phyloP scores from a whole-genome alignment of 2,329 filamentous ascomycete species.

The Paramyrothecium sp. region DNA sequence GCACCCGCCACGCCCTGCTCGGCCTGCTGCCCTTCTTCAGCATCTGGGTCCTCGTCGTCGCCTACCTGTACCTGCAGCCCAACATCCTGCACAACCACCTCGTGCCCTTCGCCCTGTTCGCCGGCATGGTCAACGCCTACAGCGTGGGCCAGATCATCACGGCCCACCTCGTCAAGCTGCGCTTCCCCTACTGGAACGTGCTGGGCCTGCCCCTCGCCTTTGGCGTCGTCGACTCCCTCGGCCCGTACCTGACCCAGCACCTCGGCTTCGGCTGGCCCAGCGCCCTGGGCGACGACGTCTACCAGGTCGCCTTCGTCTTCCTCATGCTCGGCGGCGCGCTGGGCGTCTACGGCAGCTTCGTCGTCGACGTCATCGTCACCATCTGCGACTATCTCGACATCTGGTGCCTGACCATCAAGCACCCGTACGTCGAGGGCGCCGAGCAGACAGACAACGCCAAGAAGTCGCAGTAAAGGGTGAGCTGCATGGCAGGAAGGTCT shows the following conservation, averaged over 20 bases:
- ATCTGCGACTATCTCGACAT: slow-evolving; percentile 99
- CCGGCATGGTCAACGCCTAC: slow-evolving; percentile 89
- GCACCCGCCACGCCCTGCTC: slow-evolving; percentile 70
- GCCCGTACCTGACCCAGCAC: slow-evolving; percentile 61
- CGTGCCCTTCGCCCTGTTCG: slow-evolving; percentile 86
- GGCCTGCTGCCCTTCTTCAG: slow-evolving; percentile 80
- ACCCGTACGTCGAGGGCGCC: slow-evolving; percentile 55
- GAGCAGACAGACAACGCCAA: slow-evolving; percentile 31
- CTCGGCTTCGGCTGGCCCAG: slow-evolving; percentile 73
- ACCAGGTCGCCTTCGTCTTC: slow-evolving; percentile 91
- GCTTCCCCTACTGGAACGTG: slow-evolving; percentile 90
- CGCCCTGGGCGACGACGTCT: slow-evolving; percentile 71
- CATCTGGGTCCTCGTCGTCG: slow-evolving; percentile 73
- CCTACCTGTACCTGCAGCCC: slow-evolving; percentile 84
- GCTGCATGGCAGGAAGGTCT: background rate
- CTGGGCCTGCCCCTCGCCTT: slow-evolving; percentile 74
- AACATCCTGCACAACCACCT: slow-evolving; percentile 79
- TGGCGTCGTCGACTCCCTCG: slow-evolving; percentile 78
- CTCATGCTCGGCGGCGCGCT: slow-evolving; percentile 79
- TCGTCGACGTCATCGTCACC: slow-evolving; percentile 93
- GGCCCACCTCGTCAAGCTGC: slow-evolving; percentile 82
- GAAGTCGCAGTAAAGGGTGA: slow-evolving; percentile 30
- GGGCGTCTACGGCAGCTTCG: slow-evolving; percentile 96
- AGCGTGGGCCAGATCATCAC: slow-evolving; percentile 95
- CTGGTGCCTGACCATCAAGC: slow-evolving; percentile 97